Evolutionary conservation across 1,284 basidiomycete genomes (phyloP), one percentile per base, ranked within the genome.

Genomic region (Phylloboletellus chloephorus): DNA sequence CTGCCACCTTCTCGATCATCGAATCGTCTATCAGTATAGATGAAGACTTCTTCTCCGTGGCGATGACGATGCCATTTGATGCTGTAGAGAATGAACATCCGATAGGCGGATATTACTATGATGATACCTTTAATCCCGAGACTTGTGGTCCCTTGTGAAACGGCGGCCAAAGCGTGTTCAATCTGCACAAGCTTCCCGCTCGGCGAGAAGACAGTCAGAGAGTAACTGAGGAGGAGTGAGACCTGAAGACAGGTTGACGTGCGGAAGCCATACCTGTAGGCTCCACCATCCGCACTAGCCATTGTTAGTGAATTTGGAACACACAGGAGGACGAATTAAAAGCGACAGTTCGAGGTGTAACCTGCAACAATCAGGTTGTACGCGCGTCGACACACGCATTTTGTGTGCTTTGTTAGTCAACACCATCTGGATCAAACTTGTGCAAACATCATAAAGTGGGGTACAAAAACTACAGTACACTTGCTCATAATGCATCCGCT

Each of bases 141-240:
- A 64, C 88, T 94, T 23, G 96, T 98, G 32, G 94, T 95, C 37
- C 96, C 96, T 53, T 88, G 85, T n/a, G 88, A 80, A 40, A 98
- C 96, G 16, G 94, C 94, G 43, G 96, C 96, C 46, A 99, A 75
- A 29, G 96, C 96, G 71, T 99, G 96, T 71, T 99, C 96, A 63
- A 99, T 98, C 74, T 99, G 96, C 42, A 96, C 92, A 43, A 98
- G 80, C 75, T 96, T 97, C 50, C 95, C 95, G 56, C 92, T 96
- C 37, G 95, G 95, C 24, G 93, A 97, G 79, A 98, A 98, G 56
- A 96, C 96, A 13, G 95, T 98, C 48, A 98, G 80, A 52, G 95
- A 98, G 76, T 97, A 98, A 63, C 94, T 98, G 61, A 15, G 29
- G 38, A 36, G 43, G 40, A 37, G 49, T 64, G 44, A 49, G 52